Conservation (phyloP, 352 stramenopile genomes). For the Elongisporangium senticosum region DNA sequence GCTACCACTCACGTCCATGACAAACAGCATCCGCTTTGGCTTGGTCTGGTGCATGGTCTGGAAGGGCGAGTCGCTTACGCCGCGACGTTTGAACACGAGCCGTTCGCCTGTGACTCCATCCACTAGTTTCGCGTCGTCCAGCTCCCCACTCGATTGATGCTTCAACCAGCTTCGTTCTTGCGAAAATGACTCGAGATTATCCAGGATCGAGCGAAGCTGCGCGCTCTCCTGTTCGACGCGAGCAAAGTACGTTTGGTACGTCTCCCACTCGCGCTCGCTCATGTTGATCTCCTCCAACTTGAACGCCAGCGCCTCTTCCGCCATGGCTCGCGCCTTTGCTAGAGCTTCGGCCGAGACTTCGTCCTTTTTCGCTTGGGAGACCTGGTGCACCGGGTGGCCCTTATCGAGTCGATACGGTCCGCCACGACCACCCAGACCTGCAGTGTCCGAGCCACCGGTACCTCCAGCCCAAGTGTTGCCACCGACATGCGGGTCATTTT, state of each 20-base stretch:
- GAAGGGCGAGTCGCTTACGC: slow-evolving; percentile 57
- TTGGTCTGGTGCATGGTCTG: slow-evolving; percentile 25
- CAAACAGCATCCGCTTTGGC: slow-evolving; percentile 86
- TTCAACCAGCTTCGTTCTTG: slow-evolving; percentile 92
- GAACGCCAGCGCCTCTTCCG: slow-evolving; percentile 62
- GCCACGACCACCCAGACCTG: slow-evolving; percentile 88
- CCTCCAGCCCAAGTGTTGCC: slow-evolving; percentile 94
- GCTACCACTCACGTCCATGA: slow-evolving; percentile 90
- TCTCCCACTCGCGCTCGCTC: slow-evolving; percentile 72
- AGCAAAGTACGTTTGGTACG: slow-evolving; percentile 71
- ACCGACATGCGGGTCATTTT: slow-evolving; percentile 92
- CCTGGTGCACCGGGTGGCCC: slow-evolving; percentile 91
- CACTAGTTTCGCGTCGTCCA: slow-evolving; percentile 94
- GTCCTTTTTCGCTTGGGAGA: slow-evolving; percentile 91
- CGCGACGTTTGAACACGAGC: slow-evolving; percentile 91
- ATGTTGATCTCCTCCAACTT: slow-evolving; percentile 81
- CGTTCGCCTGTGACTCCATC: slow-evolving; percentile 90
- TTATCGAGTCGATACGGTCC: slow-evolving; percentile 94
- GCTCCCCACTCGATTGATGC: slow-evolving; percentile 90
- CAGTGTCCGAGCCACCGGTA: slow-evolving; percentile 91
- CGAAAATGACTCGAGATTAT: slow-evolving; percentile 75
- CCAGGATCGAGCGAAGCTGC: slow-evolving; percentile 74
- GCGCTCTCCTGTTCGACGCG: slow-evolving; percentile 72
- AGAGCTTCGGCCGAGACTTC: slow-evolving; percentile 86
- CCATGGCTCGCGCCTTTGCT: slow-evolving; percentile 61